Evolutionary conservation across 192 early-diverging fungal species (phyloP).

Genomic region (Powellomyces hirtus): DNA sequence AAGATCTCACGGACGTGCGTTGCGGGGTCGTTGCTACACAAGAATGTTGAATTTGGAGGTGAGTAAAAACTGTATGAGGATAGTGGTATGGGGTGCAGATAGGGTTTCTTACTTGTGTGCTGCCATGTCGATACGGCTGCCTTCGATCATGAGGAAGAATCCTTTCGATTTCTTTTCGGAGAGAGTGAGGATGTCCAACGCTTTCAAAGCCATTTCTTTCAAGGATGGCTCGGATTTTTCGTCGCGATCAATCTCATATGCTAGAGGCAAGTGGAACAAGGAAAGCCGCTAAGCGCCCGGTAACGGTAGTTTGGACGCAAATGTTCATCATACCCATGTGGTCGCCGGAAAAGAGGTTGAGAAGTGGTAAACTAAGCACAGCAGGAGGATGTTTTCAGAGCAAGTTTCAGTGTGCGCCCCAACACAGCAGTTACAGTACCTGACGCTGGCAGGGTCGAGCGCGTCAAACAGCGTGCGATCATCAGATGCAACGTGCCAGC

Average conservation of each 20-base stretch:
- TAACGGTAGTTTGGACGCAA: no score
- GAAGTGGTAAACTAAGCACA: constrained; percentile 55
- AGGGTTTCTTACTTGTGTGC: constrained; percentile 58
- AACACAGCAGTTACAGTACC: neutral
- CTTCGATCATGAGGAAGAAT: constrained; percentile 98
- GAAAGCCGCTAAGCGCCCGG: no score
- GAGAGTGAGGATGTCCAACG: constrained; percentile 64
- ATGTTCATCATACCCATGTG: constrained; percentile 65
- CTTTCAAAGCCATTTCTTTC: constrained; percentile 79
- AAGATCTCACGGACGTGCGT: constrained; percentile 90
- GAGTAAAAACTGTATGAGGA: neutral
- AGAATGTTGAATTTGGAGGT: neutral
- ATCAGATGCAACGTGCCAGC: constrained; percentile 49
- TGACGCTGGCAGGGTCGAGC: constrained; percentile 5
- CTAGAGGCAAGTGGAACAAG: neutral
- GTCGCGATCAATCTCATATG: constrained; percentile 85
- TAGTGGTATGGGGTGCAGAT: neutral
- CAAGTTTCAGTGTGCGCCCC: neutral
- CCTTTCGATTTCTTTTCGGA: constrained; percentile 51
- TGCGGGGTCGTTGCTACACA: constrained; percentile 85
- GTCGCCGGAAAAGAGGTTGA: constrained; percentile 76
- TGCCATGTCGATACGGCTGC: constrained; percentile 95
- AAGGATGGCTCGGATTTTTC: constrained; percentile 69
- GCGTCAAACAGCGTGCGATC: constrained; percentile 9
- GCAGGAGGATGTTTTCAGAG: no score